phyloP scores from a whole-genome alignment of 1,139 yeast genomes.

The Pichia sp. region DNA sequence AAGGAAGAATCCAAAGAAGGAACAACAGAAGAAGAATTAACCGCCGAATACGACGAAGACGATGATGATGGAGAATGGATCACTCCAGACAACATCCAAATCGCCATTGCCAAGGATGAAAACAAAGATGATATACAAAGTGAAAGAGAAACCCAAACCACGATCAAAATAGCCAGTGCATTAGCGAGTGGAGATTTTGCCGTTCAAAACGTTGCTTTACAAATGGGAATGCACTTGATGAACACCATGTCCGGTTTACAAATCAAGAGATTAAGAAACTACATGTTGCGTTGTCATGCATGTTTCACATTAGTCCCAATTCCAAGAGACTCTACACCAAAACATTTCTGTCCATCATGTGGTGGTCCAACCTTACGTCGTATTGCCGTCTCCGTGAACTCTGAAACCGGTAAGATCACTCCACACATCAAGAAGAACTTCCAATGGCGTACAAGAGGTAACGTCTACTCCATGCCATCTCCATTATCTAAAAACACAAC shows the following conservation, averaged over 20 bases:
- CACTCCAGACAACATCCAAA: slow-evolving; percentile 78
- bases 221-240: slow-evolving; percentile 83
- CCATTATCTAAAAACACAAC: slow-evolving; percentile 67
- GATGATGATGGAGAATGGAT: slow-evolving; percentile 97
- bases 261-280: slow-evolving; percentile 82
- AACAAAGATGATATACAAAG: slow-evolving; percentile 39
- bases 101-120: slow-evolving; percentile 64
- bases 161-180: slow-evolving; percentile 58
- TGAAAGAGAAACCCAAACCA: slow-evolving; percentile 31
- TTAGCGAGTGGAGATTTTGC: slow-evolving; percentile 97
- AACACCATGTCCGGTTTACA: slow-evolving; percentile 83
- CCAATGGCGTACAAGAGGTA: slow-evolving; percentile 93
- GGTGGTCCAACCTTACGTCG: slow-evolving; percentile 90
- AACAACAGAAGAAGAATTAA: slow-evolving; percentile 27
- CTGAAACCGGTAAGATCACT: slow-evolving; percentile 74
- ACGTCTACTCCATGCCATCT: slow-evolving; percentile 71
- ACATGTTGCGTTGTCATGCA: slow-evolving; percentile 97
- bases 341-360: slow-evolving; percentile 94
- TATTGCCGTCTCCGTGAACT: slow-evolving; percentile 86
- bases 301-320: slow-evolving; percentile 82
- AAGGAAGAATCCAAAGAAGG: not conserved
- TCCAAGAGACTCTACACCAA: slow-evolving; percentile 71
- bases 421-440: slow-evolving; percentile 93
- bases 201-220: slow-evolving; percentile 91
- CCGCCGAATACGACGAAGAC: slow-evolving; percentile 52